phyloP scores from a whole-genome alignment of 495 filamentous ascomycete genomes.

The Penicillium ucsense region DNA sequence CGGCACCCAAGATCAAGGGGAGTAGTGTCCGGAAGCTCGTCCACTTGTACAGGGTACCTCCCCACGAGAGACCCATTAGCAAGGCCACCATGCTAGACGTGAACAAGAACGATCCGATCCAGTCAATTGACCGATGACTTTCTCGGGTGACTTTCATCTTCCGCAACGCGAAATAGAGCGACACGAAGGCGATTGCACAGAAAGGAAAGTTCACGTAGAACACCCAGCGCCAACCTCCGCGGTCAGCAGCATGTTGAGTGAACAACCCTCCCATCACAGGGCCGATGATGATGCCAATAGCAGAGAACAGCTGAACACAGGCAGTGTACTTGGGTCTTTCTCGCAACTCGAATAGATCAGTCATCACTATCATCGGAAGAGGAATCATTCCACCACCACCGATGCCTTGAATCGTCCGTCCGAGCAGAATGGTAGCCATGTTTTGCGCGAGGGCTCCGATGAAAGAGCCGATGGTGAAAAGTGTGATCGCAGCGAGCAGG shows the following conservation, averaged over 20 bases:
- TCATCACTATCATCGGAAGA: constrained; percentile 19
- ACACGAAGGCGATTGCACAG: background rate
- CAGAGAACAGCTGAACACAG: constrained; percentile 10
- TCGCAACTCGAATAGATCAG: constrained; percentile 24
- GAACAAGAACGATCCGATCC: constrained; percentile 18
- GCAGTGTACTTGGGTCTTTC: constrained; percentile 16
- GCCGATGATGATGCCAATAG: constrained; percentile 18
- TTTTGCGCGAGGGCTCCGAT: constrained; percentile 29
- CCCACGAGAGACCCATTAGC: background rate
- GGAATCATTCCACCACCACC: constrained; percentile 28
- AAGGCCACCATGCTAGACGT: constrained; percentile 24
- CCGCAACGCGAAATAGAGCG: background rate
- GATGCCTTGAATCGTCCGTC: constrained; percentile 33
- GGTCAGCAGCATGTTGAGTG: constrained; percentile 4
- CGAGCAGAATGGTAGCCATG: constrained; percentile 24
- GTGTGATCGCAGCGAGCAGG: constrained; percentile 13
- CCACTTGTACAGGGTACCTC: constrained; percentile 1
- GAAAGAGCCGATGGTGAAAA: constrained; percentile 30
- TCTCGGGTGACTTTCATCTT: background rate
- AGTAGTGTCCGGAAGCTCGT: background rate
- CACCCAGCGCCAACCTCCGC: constrained; percentile 24
- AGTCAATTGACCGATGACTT: background rate
- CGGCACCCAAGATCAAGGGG: background rate
- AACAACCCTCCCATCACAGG: constrained; percentile 23
- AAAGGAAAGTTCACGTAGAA: constrained; percentile 20